A percentile compares a stretch with the other conserved stretches of the same genome.
These are phyloP conservation scores for Vigna mungo DNA, from an alignment of 306 rosid species.

Conservation along the genomic window DNA sequence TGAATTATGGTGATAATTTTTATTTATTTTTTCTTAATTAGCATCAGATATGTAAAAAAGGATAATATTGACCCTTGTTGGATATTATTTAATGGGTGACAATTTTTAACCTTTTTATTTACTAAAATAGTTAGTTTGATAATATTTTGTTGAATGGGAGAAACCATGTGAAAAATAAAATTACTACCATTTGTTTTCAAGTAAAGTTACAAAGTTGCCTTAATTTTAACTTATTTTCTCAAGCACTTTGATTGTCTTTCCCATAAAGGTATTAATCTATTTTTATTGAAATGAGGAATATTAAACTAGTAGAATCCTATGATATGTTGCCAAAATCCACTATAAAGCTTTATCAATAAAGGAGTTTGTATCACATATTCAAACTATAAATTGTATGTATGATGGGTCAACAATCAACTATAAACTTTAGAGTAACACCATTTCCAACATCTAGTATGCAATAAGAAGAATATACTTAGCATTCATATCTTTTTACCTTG, in stretches of 20 bases:
- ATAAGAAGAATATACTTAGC: not conserved
- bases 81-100: constrained; percentile 13
- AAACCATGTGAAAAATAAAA: constrained; percentile 16
- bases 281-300: not conserved
- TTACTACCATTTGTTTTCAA: not conserved
- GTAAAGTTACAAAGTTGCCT: constrained; percentile 11
- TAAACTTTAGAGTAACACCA: not conserved
- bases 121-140: constrained; percentile 25
- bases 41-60: constrained; percentile 9
- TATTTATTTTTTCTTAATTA: too few relatives aligned
- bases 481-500: constrained; percentile 9
- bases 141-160: constrained; percentile 3
- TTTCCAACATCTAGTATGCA: constrained; percentile 4
- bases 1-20: too few relatives aligned
- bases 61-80: not conserved
- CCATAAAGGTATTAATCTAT: not conserved
- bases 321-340: not conserved
- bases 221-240: not conserved
- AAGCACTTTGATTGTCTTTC: constrained; percentile 10
- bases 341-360: not conserved
- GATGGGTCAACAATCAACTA: not conserved
- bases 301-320: constrained; percentile 19
- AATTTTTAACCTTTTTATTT: constrained; percentile 15
- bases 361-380: not conserved
- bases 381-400: not conserved